Evolutionary conservation across 2,329 filamentous ascomycete species (phyloP), one percentile per base, ranked within the genome.

Genomic region (Thelonectria rubi): DNA sequence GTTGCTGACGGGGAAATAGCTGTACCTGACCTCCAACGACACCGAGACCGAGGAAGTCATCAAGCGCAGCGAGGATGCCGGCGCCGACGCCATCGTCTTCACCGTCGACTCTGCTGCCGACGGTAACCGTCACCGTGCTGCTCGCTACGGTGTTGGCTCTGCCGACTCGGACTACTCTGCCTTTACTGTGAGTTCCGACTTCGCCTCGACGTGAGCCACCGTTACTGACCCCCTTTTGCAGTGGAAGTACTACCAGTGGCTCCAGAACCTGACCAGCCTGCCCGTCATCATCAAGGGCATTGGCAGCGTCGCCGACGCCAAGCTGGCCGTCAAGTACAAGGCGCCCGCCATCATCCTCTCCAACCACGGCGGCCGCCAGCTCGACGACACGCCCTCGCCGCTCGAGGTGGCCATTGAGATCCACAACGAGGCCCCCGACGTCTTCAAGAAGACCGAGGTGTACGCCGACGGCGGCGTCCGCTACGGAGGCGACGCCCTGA

Each of bases 351-450:
- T 79, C 52, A 69, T 79, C 49, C 72, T 81, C 43, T 80, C 77
- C 55, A 81, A 81, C 72, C 79, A 80, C 71, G 79, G 79, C 48
- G 77, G 76, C 15, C 75, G 79, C 24, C 77, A 80, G 69, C 73
- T 81, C 34, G 79, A 81, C 63, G 75, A 75, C 18, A 70, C 71
- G 30, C 77, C 77, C 8, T 76, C 78, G 0, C 63, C 75, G 24
- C 71, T 81, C 3, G 78, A 80, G 66, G 72, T 76, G 7, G 75
- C 76, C 17, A 66, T 79, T 24, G 78, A 80, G 65, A 78, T 80
- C 59, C 69, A 77, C 69, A 54, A 75, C 61, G 64, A 77, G 62
- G 72, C 72, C 21, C 76, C 77, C 15, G 74, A 78, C 47, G 67
- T 79, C 47, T 78, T 81, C 61, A 72, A 76, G 67, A 65, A 77